phyloP scores from a whole-genome alignment of 441 rosid species.

The Populus hybrid region DNA sequence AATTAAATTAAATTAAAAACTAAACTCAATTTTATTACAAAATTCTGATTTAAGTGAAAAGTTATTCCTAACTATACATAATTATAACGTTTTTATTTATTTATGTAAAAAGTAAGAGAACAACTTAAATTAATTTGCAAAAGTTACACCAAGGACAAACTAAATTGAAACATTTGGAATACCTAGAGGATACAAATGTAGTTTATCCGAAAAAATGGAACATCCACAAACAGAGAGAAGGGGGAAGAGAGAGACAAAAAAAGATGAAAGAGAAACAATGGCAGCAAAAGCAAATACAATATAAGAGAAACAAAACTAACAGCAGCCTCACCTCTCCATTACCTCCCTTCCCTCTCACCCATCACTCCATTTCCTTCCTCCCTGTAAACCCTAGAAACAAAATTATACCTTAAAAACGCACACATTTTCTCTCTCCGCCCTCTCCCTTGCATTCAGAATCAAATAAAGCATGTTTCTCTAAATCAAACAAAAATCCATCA shows the following conservation, averaged over 20 bases:
- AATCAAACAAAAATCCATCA: not conserved
- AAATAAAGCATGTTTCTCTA: not conserved
- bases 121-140: too few species aligned
- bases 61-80: too few species aligned
- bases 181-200: not conserved
- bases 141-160: too few species aligned
- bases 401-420: not conserved
- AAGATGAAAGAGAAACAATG: conserved; percentile 1
- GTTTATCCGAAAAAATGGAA: not conserved
- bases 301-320: not conserved
- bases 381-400: not conserved
- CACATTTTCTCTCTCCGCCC: not conserved
- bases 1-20: too few species aligned
- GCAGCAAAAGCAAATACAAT: not conserved
- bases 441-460: not conserved
- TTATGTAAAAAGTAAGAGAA: too few species aligned
- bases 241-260: not conserved
- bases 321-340: not conserved
- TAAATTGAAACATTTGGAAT: not conserved
- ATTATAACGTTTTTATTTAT: too few species aligned
- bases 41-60: too few species aligned
- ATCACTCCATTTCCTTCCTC: not conserved
- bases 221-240: not conserved
- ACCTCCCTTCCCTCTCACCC: not conserved
- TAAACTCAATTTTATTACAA: too few species aligned